Base-by-base conservation (phyloP, 306 rosid species). In the Calophaca sinica region DNA sequence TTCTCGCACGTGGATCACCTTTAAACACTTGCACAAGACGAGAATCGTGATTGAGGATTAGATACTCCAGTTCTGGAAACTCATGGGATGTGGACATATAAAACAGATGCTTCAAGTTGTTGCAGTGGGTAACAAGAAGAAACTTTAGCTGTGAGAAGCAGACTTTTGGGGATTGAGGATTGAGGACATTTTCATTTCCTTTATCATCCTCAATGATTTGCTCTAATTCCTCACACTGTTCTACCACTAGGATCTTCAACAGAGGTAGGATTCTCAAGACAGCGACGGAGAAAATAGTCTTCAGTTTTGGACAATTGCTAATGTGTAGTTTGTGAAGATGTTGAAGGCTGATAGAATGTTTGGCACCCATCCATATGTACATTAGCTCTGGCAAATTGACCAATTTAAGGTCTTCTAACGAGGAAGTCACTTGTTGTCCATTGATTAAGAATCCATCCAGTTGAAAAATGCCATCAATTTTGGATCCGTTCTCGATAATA, bases 341-440 rank as follows among this genome's bases (percentile, higher is more conserved):
- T 31, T 61, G 65, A 32, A 78, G 70, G 64, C 58, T 69, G 35
- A 41, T 6, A 39, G 2, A 3, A 10, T 70, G 45, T 51, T 62
- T 41, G 11, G 31, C 20, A 51, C 67, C 82, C 61, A 8, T 29
- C 70, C 77, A 70, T 29, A 78, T 53, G 38, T 53, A 14, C 57
- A 49, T 69, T 51, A 78, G 51, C 57, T 39, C 15, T 36, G 36
- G 11, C 10, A 60, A 14, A 50, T 49, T 9, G 10, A 1, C 1
- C 64, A 48, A 36, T 2, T 2, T 1, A 54, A 69, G 8, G 29
- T 9, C 14, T 51, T 28, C 7, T 52, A 78, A n/a, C 13, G 39
- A 35, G 2, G 72, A 64, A 1, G n/a, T 51, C 49, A 33, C 42
- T 20, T 15, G 35, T 42, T 15, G 11, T 63, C 20, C 60, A 12